Base-by-base conservation (phyloP, 192 early-diverging fungal genomes). In the Spinellus fusiger region DNA sequence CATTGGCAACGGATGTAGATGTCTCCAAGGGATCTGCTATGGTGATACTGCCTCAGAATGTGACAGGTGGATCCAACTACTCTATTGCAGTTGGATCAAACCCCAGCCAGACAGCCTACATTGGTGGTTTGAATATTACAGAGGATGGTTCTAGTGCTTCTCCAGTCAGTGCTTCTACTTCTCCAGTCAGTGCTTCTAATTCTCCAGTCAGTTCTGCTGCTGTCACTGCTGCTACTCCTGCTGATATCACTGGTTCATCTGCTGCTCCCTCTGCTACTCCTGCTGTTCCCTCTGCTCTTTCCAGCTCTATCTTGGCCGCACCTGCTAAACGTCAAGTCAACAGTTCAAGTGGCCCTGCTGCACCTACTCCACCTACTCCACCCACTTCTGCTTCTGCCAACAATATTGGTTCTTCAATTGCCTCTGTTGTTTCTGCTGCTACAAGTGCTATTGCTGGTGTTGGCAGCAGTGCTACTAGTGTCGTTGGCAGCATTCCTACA, bases 21-120 rank as follows among this genome's bases (percentile, higher is more conserved):
- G 38, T 54, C 12, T 33, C 37, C 22, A 3, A 32, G 1, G 53
- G 53, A 13, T 13, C 18, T 12, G 53, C 54, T 15, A 64, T 32
- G 47, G 53, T 64, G 23, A 46, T 38, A 0, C 31, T 64, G 9
- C 64, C 64, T 6, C 25, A 32, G 9, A 65, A 65, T 38, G 35
- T 50, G 1, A 65, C 64, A 12, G 49, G 20, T 4, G 64, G 64
- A 7, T 13, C 22, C 12, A 49, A 65, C 12, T 65, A 65, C 33
- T 50, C 64, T 52, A 31, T 65, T 12, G 64, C 64, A 8, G 34
- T 65, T 29, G 64, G 64, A 7, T 31, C 46, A 20, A 46, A 59
- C 13, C 16, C 55, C 7, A 33, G 33, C 7, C 32, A 65, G 13
- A 57, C 58, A 35, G 48, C 64, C n/a, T 65, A 65, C 37, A 65